Evolutionary conservation across 768 basidiomycete genomes (phyloP).

Genomic region (Gymnopilus dilepis): DNA sequence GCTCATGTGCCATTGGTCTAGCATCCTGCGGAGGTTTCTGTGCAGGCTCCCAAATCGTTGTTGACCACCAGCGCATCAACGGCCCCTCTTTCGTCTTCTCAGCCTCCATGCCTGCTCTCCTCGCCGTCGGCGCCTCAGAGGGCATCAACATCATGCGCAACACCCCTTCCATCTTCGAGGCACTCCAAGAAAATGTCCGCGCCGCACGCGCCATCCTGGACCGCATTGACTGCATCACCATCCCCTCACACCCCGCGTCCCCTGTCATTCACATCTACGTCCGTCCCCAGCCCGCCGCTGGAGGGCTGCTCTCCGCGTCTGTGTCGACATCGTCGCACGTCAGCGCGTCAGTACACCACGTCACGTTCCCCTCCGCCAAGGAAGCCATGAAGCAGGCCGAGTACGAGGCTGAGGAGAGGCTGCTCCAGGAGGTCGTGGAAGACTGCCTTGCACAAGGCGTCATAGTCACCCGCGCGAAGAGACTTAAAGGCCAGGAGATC

Average conservation of each 20-base stretch:
- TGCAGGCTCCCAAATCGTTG: conserved; percentile 81
- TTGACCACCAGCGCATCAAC: conserved; percentile 97
- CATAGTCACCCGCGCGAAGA: conserved; percentile 82
- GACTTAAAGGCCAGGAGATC: conserved; percentile 83
- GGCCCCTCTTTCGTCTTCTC: conserved; percentile 96
- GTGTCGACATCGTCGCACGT: conserved; percentile 22
- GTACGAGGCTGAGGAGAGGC: conserved; percentile 70
- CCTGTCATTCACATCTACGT: conserved; percentile 82
- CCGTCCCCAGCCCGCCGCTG: conserved; percentile 15
- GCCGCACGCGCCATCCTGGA: conserved; percentile 83
- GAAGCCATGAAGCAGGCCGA: conserved; percentile 61
- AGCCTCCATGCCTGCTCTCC: conserved; percentile 89
- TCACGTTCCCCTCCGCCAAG: conserved; percentile 46
- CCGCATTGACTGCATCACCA: conserved; percentile 76
- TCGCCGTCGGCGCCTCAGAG: conserved; percentile 87
- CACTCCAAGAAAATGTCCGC: conserved; percentile 82
- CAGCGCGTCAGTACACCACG: conserved; percentile 35
- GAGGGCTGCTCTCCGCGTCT: conserved; percentile 25
- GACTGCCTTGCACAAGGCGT: conserved; percentile 83
- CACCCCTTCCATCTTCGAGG: conserved; percentile 74
- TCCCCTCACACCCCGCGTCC: conserved; percentile 86
- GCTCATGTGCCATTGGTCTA: conserved; percentile 85
- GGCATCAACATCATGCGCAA: conserved; percentile 80
- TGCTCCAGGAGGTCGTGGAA: conserved; percentile 93
- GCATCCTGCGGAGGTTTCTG: conserved; percentile 93